phyloP scores from a whole-genome alignment of 2,329 filamentous ascomycete species.

The Nectriaceae sp. region DNA sequence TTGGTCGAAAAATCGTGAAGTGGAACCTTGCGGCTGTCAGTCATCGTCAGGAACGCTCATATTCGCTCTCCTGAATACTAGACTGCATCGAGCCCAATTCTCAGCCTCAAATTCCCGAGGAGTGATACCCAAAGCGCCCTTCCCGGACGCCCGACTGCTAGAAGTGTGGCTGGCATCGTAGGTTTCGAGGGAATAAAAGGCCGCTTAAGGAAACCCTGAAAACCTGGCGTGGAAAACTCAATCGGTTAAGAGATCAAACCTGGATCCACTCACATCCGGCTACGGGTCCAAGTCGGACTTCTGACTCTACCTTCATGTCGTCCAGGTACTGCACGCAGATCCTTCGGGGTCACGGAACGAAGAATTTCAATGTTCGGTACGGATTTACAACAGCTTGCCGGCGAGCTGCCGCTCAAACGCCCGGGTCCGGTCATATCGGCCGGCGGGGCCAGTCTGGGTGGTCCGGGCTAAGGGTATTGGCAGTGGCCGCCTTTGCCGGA shows the following conservation, averaged over 20 bases:
- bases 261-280: conserved; percentile 13
- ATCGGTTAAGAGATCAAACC: conserved; percentile 8
- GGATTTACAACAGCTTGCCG: conserved; percentile 7
- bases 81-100: too few relatives aligned
- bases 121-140: too few relatives aligned
- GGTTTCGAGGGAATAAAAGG: too few relatives aligned
- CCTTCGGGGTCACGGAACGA: conserved; percentile 18
- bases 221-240: conserved; percentile 4
- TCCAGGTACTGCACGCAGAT: conserved; percentile 16
- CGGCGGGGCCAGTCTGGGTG: conserved; percentile 18
- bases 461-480: conserved; percentile 37
- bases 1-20: too few relatives aligned
- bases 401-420: conserved; percentile 9
- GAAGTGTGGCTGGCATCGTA: too few relatives aligned
- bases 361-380: conserved; percentile 11
- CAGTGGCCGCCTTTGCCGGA: conserved; percentile 41
- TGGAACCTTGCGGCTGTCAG: too few relatives aligned
- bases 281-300: conserved; percentile 3
- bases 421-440: conserved; percentile 5
- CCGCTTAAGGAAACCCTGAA: too few relatives aligned
- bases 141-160: too few relatives aligned
- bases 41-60: too few relatives aligned
- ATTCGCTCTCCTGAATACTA: too few relatives aligned
- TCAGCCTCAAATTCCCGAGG: too few relatives aligned
- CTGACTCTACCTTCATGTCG: conserved; percentile 10